These are phyloP conservation scores for Acacia confusa DNA, from an alignment of 306 rosid genomes.

Conservation along the genomic window DNA sequence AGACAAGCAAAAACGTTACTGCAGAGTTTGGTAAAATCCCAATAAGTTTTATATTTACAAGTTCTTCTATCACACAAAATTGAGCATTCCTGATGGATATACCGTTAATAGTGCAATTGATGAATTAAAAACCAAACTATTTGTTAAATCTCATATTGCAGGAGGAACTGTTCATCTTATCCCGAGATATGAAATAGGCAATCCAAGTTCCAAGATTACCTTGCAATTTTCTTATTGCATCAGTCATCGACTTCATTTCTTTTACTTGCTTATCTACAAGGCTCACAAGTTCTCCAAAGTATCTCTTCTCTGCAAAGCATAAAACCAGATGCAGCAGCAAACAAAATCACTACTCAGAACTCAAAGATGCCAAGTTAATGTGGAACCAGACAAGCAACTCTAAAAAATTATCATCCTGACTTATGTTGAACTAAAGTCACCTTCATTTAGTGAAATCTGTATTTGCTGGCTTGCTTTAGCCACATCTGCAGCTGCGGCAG, in stretches of 20 bases:
- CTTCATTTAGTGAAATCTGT: conserved; percentile 61
- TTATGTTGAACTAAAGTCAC: conserved; percentile 39
- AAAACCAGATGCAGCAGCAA: conserved; percentile 31
- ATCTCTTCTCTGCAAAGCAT: conserved; percentile 53
- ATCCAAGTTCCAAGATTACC: conserved; percentile 42
- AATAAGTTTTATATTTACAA: not conserved
- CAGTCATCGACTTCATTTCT: conserved; percentile 81
- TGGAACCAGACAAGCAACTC: not conserved
- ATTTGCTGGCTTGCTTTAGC: conserved; percentile 77
- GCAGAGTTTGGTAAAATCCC: not conserved
- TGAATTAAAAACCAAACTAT: conserved; percentile 14
- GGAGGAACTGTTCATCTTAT: not conserved
- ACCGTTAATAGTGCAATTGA: not conserved
- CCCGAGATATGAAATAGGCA: conserved; percentile 19
- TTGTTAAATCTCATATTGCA: not conserved
- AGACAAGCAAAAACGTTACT: conserved; percentile 21
- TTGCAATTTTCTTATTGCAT: conserved; percentile 65
- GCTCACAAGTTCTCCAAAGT: conserved; percentile 50
- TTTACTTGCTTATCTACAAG: conserved; percentile 66
- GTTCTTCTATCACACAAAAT: not conserved
- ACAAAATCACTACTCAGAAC: conserved; percentile 14
- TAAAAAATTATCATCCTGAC: conserved; percentile 8
- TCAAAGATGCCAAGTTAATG: conserved; percentile 16
- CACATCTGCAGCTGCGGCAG: conserved; percentile 78
- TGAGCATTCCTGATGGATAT: not conserved